Percentiles rank a stretch among this genome's conserved stretches.
Evolutionary conservation across 108 stramenopile genomes (phyloP).

Genomic region (Pinguiococcus pyrenoidosus): DNA sequence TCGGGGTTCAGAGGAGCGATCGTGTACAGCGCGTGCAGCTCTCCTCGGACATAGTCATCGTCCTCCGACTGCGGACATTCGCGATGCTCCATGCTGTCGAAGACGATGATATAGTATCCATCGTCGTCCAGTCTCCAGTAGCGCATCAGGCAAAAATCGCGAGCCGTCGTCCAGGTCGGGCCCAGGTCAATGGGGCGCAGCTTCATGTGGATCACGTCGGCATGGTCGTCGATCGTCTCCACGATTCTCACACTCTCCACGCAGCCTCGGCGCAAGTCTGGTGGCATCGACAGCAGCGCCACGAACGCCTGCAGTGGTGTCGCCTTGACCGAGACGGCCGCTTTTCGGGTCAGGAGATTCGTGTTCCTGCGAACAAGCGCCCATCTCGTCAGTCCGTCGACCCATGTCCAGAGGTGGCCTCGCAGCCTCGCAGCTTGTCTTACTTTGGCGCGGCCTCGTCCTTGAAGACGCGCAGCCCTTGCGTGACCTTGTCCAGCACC

Average conservation of each 20-base stretch:
- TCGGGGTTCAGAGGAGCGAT: conserved; percentile 48
- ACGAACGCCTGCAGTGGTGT: conserved; percentile 17
- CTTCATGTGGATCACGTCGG: conserved; percentile 68
- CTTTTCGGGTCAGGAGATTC: too few species aligned
- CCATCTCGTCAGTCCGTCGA: too few species aligned
- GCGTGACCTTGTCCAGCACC: too few species aligned
- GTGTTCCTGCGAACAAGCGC: too few species aligned
- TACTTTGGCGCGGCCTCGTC: too few species aligned
- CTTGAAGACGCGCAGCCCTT: too few species aligned
- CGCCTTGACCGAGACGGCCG: too few species aligned
- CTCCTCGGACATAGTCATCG: conserved; percentile 61
- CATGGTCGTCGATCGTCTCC: conserved; percentile 70
- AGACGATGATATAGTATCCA: conserved; percentile 65
- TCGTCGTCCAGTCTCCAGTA: conserved; percentile 80
- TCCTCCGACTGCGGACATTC: conserved; percentile 56
- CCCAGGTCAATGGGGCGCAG: conserved; percentile 63
- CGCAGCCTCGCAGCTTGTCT: too few species aligned
- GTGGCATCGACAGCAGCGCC: conserved; percentile 14
- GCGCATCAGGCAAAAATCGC: conserved; percentile 66
- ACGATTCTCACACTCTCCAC: conserved; percentile 45
- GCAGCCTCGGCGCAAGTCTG: conserved; percentile 4
- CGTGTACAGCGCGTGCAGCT: conserved; percentile 63
- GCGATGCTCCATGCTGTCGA: conserved; percentile 55
- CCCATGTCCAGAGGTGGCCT: too few species aligned
- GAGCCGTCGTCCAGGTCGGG: conserved; percentile 71